Evolutionary conservation across 1,284 basidiomycete genomes (phyloP).

Genomic region (Ganoderma multipileum): DNA sequence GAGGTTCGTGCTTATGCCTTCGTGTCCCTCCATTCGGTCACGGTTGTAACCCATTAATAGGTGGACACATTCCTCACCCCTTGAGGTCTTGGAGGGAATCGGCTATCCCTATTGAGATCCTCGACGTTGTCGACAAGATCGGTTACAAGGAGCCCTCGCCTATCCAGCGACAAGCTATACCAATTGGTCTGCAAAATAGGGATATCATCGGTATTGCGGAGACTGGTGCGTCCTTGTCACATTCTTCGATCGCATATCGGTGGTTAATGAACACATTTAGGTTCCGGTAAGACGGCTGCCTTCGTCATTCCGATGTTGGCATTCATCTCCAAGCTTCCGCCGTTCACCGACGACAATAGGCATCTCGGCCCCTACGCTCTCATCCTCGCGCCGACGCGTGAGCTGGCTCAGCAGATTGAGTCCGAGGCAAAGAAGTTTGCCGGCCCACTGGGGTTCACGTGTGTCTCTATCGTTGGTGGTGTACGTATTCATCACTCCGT

Average conservation of each 20-base stretch:
- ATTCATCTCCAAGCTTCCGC: constrained; percentile 89
- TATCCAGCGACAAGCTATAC: constrained; percentile 98
- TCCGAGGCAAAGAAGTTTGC: constrained; percentile 93
- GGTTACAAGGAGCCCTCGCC: constrained; percentile 98
- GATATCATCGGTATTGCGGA: constrained; percentile 99
- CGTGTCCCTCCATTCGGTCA: neutral
- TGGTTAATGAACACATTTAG: constrained; percentile 47
- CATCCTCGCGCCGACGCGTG: constrained; percentile 95
- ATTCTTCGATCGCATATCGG: constrained; percentile 19
- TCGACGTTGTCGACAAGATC: constrained; percentile 87
- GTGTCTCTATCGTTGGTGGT: constrained; percentile 98
- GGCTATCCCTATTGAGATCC: constrained; percentile 78
- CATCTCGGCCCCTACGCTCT: constrained; percentile 94
- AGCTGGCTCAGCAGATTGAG: constrained; percentile 98
- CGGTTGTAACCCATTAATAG: constrained; percentile 44
- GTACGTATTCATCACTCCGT: constrained; percentile 51
- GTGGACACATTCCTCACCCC: constrained; percentile 92
- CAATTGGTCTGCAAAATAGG: constrained; percentile 94
- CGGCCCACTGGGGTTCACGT: constrained; percentile 84
- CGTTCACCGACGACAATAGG: constrained; percentile 89
- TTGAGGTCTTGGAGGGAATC: constrained; percentile 94
- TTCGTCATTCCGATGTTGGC: constrained; percentile 98
- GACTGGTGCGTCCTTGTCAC: constrained; percentile 65
- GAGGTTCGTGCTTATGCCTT: constrained; percentile 59
- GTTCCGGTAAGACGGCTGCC: constrained; percentile 99